Conservation (phyloP, 169 alveolate species). For the Toxoplasma gondii region DNA sequence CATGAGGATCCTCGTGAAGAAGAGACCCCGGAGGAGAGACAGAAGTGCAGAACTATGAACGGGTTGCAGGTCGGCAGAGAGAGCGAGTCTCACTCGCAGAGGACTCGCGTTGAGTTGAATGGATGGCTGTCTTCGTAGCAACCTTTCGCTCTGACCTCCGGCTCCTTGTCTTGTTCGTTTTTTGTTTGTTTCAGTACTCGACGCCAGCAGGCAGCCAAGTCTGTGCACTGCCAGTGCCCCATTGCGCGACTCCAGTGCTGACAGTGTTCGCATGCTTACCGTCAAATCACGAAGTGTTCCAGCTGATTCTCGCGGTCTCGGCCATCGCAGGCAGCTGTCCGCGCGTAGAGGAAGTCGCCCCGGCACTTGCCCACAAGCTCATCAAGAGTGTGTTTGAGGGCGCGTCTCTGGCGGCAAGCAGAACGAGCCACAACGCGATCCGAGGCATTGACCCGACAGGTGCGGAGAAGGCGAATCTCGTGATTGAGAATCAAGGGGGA, state of each 20-base stretch:
- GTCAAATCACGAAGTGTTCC: constrained; percentile 37
- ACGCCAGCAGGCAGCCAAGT: constrained; percentile 35
- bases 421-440: background rate
- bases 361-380: constrained; percentile 47
- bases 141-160: background rate
- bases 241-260: constrained; percentile 37
- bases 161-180: background rate
- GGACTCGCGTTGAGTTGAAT: too few species aligned
- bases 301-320: constrained; percentile 7
- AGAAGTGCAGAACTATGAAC: too few species aligned
- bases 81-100: too few species aligned
- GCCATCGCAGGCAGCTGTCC: constrained; percentile 45
- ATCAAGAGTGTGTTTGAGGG: constrained; percentile 24
- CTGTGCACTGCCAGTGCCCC: constrained; percentile 36
- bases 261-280: constrained; percentile 51
- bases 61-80: too few species aligned
- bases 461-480: background rate
- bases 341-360: constrained; percentile 15
- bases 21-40: too few species aligned
- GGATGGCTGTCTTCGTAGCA: too few species aligned
- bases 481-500: too few species aligned
- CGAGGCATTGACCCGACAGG: constrained; percentile 47
- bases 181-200: constrained; percentile 13
- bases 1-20: too few species aligned
- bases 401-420: constrained; percentile 8